These are phyloP conservation scores for Crithidia mellificae DNA, from an alignment of 208 protist genomes.

Conservation along the genomic window DNA sequence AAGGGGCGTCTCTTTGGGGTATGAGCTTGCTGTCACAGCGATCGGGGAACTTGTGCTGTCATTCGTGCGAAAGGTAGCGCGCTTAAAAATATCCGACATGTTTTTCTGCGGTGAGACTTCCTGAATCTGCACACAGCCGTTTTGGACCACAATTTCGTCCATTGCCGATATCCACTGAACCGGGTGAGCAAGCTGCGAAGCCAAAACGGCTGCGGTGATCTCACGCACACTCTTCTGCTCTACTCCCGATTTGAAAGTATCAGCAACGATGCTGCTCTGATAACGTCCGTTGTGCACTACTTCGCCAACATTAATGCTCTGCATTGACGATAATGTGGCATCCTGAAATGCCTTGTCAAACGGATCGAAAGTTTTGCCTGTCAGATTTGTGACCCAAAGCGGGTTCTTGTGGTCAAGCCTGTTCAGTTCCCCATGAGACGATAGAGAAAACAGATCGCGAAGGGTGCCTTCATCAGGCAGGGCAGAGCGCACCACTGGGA, in stretches of 20 bases:
- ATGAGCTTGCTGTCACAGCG: conserved; percentile 23
- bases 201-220: conserved; percentile 72
- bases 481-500: conserved; percentile 65
- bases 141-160: conserved; percentile 58
- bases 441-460: conserved; percentile 55
- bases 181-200: conserved; percentile 75
- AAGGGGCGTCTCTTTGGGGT: conserved; percentile 27
- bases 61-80: conserved; percentile 28
- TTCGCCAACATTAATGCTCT: conserved; percentile 81
- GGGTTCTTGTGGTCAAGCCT: conserved; percentile 16
- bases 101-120: conserved; percentile 71
- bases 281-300: conserved; percentile 73
- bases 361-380: conserved; percentile 65
- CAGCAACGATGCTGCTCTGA: conserved; percentile 40
- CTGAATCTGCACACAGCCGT: conserved; percentile 41
- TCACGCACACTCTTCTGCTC: conserved; percentile 53
- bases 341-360: conserved; percentile 59
- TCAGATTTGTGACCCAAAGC: conserved; percentile 86
- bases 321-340: conserved; percentile 44
- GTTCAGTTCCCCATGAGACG: not conserved
- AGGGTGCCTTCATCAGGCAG: conserved; percentile 67
- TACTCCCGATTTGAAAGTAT: conserved; percentile 49
- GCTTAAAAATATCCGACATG: conserved; percentile 76
- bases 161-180: conserved; percentile 86
- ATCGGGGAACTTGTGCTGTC: not conserved